These are phyloP conservation scores for Scytalidium sp. DNA, from an alignment of 2,329 filamentous ascomycete species.

Conservation along the genomic window DNA sequence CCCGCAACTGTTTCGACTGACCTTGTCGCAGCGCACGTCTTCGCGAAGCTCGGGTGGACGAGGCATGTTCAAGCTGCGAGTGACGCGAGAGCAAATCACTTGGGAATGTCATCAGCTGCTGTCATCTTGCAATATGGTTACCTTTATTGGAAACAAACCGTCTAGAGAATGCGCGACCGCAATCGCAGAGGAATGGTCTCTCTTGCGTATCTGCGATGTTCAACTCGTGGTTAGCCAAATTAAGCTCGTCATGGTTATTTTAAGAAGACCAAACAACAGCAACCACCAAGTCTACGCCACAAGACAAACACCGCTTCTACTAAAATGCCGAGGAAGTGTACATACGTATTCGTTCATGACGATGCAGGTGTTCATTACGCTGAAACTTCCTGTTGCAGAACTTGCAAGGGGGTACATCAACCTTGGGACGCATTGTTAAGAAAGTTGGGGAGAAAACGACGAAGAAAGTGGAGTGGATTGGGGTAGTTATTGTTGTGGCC, in stretches of 20 bases:
- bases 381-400: constrained; percentile 7
- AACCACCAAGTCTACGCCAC: too few species aligned
- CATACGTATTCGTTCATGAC: constrained; percentile 6
- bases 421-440: constrained; percentile 1
- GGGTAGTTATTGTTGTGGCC: too few species aligned
- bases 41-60: background rate
- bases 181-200: constrained; percentile 5
- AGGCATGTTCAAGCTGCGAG: background rate
- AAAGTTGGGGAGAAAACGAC: background rate
- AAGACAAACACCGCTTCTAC: too few species aligned
- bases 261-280: background rate
- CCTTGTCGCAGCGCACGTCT: background rate
- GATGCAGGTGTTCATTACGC: constrained; percentile 3
- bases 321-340: background rate
- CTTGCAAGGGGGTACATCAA: constrained; percentile 3
- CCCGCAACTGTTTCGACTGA: too few species aligned
- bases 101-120: background rate
- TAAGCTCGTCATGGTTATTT: background rate
- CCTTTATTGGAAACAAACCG: background rate
- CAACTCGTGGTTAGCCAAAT: background rate
- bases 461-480: too few species aligned
- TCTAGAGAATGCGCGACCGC: background rate
- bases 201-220: constrained; percentile 5
- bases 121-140: background rate
- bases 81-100: background rate